Conservation (phyloP, 352 stramenopile species). For the Pseudoperonospora humuli region DNA sequence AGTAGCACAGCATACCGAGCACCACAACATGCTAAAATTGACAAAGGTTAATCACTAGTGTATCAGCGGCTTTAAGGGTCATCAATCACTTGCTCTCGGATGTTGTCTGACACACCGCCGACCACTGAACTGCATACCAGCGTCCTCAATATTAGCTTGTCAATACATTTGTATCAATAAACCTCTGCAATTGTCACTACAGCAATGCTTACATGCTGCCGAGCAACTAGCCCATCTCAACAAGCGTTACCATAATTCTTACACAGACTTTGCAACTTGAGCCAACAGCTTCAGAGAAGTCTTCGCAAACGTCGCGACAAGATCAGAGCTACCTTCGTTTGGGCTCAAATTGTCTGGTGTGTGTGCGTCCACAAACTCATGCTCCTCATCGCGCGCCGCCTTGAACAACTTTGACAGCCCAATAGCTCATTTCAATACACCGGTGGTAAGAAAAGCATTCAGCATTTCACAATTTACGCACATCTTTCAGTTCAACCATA, state of each 20-base stretch:
- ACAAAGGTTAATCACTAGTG: no score
- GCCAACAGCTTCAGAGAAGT: constrained; percentile 51
- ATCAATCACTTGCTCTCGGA: constrained; percentile 87
- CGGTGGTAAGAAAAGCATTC: no score
- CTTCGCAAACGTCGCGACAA: constrained; percentile 45
- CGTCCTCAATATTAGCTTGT: background rate
- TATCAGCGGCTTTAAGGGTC: constrained; percentile 86
- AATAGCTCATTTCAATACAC: constrained; percentile 1
- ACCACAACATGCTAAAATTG: no score
- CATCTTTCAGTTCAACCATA: constrained; percentile 61
- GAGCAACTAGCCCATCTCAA: background rate
- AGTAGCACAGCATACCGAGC: no score
- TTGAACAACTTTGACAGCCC: constrained; percentile 56
- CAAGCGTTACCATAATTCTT: constrained; percentile 7
- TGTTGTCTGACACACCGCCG: constrained; percentile 77
- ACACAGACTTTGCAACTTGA: constrained; percentile 38
- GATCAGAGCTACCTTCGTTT: constrained; percentile 29
- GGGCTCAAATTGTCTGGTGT: constrained; percentile 38
- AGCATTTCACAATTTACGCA: constrained; percentile 2
- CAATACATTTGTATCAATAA: background rate
- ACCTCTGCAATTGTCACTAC: background rate
- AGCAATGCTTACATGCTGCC: constrained; percentile 83
- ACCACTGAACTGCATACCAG: constrained; percentile 58
- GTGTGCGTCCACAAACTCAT: constrained; percentile 57
- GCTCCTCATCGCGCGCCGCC: constrained; percentile 55